These are phyloP conservation scores for Cytauxzoon felis DNA, from an alignment of 169 alveolate species.

Conservation along the genomic window DNA sequence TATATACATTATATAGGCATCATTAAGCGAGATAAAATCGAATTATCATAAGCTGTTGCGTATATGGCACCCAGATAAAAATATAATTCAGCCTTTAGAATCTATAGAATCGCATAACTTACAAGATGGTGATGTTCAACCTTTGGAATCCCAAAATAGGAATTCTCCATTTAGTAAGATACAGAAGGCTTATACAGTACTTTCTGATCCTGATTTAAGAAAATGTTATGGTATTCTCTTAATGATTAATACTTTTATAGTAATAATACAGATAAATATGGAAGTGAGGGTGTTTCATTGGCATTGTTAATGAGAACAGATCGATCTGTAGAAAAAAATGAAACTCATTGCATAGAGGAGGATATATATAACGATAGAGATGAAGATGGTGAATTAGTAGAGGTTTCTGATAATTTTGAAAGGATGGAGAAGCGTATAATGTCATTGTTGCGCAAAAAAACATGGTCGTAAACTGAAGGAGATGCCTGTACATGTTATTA, in stretches of 20 bases:
- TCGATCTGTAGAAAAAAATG: conserved; percentile 11
- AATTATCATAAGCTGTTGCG: conserved; percentile 54
- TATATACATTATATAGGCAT: conserved; percentile 39
- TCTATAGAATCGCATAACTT: neutral
- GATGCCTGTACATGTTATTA: conserved; percentile 46
- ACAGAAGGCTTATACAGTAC: conserved; percentile 56
- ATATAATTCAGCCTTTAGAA: neutral
- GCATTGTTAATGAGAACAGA: conserved; percentile 25
- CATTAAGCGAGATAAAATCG: conserved; percentile 49
- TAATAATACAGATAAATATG: conserved; percentile 43
- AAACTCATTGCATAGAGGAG: conserved; percentile 4
- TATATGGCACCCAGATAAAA: conserved; percentile 64
- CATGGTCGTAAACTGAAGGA: conserved; percentile 18
- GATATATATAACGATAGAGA: conserved; percentile 6
- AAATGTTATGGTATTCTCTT: conserved; percentile 33
- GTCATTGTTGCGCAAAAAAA: conserved; percentile 30
- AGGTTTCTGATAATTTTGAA: conserved; percentile 2
- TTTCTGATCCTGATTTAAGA: conserved; percentile 54
- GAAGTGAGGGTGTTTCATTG: conserved; percentile 40
- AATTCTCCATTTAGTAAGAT: conserved; percentile 60
- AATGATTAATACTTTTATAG: neutral
- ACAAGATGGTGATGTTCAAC: neutral
- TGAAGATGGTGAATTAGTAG: neutral
- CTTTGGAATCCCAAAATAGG: conserved; percentile 11
- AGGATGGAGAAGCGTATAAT: conserved; percentile 27